Conservation (phyloP, 2,329 filamentous ascomycete species). For the Paracoccidioides lutzii region DNA sequence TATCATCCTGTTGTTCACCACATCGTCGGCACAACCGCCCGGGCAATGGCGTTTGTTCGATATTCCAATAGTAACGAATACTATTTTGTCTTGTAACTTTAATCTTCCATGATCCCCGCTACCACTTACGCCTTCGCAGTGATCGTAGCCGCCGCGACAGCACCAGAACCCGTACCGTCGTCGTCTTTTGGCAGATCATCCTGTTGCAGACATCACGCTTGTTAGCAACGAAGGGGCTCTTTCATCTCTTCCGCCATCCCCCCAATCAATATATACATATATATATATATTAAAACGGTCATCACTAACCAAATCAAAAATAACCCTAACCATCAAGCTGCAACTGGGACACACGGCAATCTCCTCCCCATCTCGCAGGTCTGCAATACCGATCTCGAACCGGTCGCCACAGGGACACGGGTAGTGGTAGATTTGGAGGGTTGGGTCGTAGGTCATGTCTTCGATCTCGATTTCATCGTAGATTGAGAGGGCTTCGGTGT, state of each 20-base stretch:
- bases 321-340: slow-evolving; percentile 89
- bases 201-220: slow-evolving; percentile 17
- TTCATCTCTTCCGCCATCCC: background rate
- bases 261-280: background rate
- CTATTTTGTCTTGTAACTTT: background rate
- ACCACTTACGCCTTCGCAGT: slow-evolving; percentile 30
- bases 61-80: background rate
- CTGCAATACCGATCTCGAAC: slow-evolving; percentile 78
- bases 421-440: slow-evolving; percentile 81
- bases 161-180: slow-evolving; percentile 10
- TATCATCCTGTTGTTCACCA: too few species aligned
- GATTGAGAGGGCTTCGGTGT: slow-evolving; percentile 54
- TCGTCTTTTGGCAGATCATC: slow-evolving; percentile 41
- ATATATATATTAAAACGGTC: background rate
- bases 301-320: slow-evolving; percentile 64
- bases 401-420: slow-evolving; percentile 95
- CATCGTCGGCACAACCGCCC: too few species aligned
- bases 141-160: slow-evolving; percentile 20
- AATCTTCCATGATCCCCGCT: background rate
- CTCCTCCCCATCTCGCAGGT: slow-evolving; percentile 78
- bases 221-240: background rate
- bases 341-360: slow-evolving; percentile 97
- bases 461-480: slow-evolving; percentile 99
- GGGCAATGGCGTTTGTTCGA: background rate
- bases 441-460: slow-evolving; percentile 84